Evolutionary conservation across 768 basidiomycete genomes (phyloP).

Genomic region (Serendipita sp.): DNA sequence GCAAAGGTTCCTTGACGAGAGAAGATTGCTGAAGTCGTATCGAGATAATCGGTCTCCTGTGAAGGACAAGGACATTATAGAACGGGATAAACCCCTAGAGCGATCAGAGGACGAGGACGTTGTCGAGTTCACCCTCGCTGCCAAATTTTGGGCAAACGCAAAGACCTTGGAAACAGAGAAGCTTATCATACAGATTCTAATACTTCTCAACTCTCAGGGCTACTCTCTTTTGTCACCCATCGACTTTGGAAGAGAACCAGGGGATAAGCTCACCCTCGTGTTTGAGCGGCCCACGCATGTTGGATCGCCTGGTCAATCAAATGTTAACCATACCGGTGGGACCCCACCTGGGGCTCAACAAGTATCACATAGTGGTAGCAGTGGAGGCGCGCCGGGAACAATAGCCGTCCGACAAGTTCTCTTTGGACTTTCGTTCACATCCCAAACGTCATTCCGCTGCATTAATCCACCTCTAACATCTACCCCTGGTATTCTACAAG

Average conservation of each 20-base stretch:
- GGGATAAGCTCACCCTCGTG: slow-evolving; percentile 54
- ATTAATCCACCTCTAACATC: slow-evolving; percentile 59
- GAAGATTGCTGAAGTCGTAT: slow-evolving; percentile 16
- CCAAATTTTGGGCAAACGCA: slow-evolving; percentile 57
- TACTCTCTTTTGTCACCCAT: slow-evolving; percentile 50
- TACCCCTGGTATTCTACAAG: slow-evolving; percentile 68
- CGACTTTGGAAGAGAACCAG: slow-evolving; percentile 62
- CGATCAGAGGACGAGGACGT: slow-evolving; percentile 27
- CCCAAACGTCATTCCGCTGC: slow-evolving; percentile 51
- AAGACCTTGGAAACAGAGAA: slow-evolving; percentile 51
- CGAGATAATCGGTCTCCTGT: background rate
- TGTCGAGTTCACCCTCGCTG: slow-evolving; percentile 48
- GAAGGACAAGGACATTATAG: slow-evolving; percentile 2
- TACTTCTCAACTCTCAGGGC: slow-evolving; percentile 44
- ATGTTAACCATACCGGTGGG: slow-evolving; percentile 20
- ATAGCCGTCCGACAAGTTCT: slow-evolving; percentile 20
- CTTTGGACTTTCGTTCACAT: slow-evolving; percentile 61
- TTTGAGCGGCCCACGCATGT: slow-evolving; percentile 38
- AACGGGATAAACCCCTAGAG: background rate
- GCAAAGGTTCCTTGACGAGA: slow-evolving; percentile 37
- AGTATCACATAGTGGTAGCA: background rate
- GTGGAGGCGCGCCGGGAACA: slow-evolving; percentile 9
- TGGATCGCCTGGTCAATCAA: slow-evolving; percentile 16
- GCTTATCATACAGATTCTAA: slow-evolving; percentile 50
- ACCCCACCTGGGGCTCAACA: background rate